phyloP scores from a whole-genome alignment of 2,329 filamentous ascomycete species.

The Ceratocystis variospora region DNA sequence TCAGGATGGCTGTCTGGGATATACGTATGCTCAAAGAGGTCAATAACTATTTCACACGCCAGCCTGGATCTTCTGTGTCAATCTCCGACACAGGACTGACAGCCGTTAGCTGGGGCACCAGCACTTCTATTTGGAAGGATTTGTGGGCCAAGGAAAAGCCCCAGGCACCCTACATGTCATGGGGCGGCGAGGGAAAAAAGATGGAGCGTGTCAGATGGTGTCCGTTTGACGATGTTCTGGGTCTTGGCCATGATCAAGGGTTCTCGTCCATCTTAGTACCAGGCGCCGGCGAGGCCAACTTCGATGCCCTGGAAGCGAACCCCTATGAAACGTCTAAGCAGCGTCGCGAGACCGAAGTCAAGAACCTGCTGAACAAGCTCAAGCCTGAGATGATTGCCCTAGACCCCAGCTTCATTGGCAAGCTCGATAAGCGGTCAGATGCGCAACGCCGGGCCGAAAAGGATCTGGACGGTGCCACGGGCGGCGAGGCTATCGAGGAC shows the following conservation, averaged over 20 bases:
- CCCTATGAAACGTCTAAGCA: constrained; percentile 90
- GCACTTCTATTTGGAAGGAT: constrained; percentile 80
- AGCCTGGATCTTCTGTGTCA: constrained; percentile 68
- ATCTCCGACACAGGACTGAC: constrained; percentile 84
- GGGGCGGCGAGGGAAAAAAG: constrained; percentile 71
- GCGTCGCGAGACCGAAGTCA: constrained; percentile 84
- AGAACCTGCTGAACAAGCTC: constrained; percentile 80
- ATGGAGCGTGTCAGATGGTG: constrained; percentile 82
- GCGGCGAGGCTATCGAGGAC: constrained; percentile 36
- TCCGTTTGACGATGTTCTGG: constrained; percentile 85
- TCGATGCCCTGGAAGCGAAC: constrained; percentile 83
- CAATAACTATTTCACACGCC: constrained; percentile 70
- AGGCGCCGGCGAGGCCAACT: constrained; percentile 93
- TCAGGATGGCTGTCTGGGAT: constrained; percentile 91
- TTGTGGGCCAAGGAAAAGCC: constrained; percentile 74
- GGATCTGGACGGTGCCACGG: constrained; percentile 59
- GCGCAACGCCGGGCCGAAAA: constrained; percentile 63
- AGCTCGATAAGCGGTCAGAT: constrained; percentile 67
- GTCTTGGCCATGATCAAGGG: constrained; percentile 68
- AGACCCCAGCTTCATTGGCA: constrained; percentile 83
- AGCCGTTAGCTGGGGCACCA: constrained; percentile 82
- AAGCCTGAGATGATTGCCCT: constrained; percentile 94
- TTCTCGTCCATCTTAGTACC: constrained; percentile 86
- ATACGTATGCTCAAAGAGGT: constrained; percentile 88
- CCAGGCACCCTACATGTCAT: constrained; percentile 80